phyloP scores from a whole-genome alignment of 805 yeast species.

The Wickerhamomyces bisporus region DNA sequence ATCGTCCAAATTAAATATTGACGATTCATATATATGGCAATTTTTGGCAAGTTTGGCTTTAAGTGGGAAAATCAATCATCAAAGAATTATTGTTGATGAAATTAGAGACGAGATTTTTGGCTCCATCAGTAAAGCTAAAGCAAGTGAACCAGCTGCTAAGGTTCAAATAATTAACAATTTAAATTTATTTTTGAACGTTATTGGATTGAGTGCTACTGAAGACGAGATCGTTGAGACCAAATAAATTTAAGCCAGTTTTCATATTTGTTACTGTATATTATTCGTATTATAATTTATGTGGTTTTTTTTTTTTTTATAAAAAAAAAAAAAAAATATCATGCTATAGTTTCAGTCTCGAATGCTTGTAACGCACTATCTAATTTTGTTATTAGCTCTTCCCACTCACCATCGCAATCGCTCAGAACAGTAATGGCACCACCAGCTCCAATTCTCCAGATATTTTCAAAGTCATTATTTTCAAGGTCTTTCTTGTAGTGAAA shows the following conservation, averaged over 20 bases:
- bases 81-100: slow-evolving; percentile 89
- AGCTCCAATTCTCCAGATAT: slow-evolving; percentile 85
- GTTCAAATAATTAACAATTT: slow-evolving; percentile 68
- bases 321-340: too few relatives aligned
- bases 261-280: not conserved
- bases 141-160: slow-evolving; percentile 34
- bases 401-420: slow-evolving; percentile 78
- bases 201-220: slow-evolving; percentile 92
- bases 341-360: slow-evolving; percentile 28
- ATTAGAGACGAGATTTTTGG: slow-evolving; percentile 91
- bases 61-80: slow-evolving; percentile 87
- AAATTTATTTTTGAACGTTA: slow-evolving; percentile 89
- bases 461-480: slow-evolving; percentile 21
- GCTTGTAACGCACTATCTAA: slow-evolving; percentile 75
- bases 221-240: slow-evolving; percentile 79
- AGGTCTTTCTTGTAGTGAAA: slow-evolving; percentile 56
- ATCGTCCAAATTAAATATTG: slow-evolving; percentile 39
- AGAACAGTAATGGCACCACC: slow-evolving; percentile 97
- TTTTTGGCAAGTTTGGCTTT: slow-evolving; percentile 90
- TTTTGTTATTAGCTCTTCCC: slow-evolving; percentile 87
- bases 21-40: slow-evolving; percentile 77
- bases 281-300: not conserved
- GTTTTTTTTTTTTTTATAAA: too few relatives aligned
- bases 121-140: slow-evolving; percentile 72
- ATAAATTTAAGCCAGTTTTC: slow-evolving; percentile 8